These are phyloP conservation scores for Calocybe indica DNA, from an alignment of 768 basidiomycete species.

Conservation along the genomic window DNA sequence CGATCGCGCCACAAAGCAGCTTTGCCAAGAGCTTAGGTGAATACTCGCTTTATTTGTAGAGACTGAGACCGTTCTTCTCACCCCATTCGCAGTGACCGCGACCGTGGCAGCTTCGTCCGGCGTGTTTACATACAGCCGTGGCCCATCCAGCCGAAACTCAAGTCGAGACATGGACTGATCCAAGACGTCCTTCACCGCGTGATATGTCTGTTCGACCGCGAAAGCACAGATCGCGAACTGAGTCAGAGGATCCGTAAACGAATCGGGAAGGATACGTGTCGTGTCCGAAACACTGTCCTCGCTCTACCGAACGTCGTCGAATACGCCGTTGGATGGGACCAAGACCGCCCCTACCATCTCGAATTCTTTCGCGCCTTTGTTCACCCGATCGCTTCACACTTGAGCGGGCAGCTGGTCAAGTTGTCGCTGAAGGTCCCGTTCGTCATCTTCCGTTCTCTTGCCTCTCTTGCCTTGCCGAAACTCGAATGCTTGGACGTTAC, in stretches of 20 bases:
- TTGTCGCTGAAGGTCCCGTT: constrained; percentile 35
- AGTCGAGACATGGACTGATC: constrained; percentile 22
- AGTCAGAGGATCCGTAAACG: constrained; percentile 29
- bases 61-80: constrained; percentile 17
- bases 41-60: constrained; percentile 10
- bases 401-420: constrained; percentile 23
- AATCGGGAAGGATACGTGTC: constrained; percentile 28
- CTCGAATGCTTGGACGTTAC: constrained; percentile 29
- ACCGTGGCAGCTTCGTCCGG: constrained; percentile 21
- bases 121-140: constrained; percentile 33
- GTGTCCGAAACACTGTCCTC: constrained; percentile 25
- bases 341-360: constrained; percentile 23
- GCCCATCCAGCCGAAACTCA: constrained; percentile 28
- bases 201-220: constrained; percentile 21
- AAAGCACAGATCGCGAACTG: constrained; percentile 21
- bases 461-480: constrained; percentile 24
- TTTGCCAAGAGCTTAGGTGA: constrained; percentile 17
- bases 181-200: constrained; percentile 22
- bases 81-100: too few species aligned
- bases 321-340: constrained; percentile 37
- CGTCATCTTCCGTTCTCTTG: constrained; percentile 26
- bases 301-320: constrained; percentile 26
- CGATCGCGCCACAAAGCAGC: constrained; percentile 14
- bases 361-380: constrained; percentile 33
- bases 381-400: constrained; percentile 23